phyloP scores from a whole-genome alignment of 2,329 filamentous ascomycete genomes.

The Ophiostoma angusticollis region DNA sequence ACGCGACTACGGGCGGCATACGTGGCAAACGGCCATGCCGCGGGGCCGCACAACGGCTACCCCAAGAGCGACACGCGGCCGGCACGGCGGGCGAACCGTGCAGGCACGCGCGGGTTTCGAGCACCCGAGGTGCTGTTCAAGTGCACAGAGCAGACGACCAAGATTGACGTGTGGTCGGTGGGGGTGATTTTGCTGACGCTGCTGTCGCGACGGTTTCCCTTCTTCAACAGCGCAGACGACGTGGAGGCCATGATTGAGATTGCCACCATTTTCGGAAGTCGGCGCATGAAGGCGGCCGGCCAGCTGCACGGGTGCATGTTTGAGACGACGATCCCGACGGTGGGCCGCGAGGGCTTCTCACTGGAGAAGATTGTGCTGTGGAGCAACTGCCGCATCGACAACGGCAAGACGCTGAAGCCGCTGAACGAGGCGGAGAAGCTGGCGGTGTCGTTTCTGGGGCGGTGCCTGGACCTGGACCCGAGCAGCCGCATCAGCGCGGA shows the following conservation, averaged over 20 bases:
- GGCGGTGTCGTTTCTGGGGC: constrained; percentile 57
- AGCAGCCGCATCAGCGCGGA: constrained; percentile 59
- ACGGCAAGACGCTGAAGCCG: constrained; percentile 26
- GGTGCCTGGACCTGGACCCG: constrained; percentile 67
- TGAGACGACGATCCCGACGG: constrained; percentile 83
- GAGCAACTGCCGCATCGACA: constrained; percentile 63
- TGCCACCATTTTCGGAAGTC: constrained; percentile 80
- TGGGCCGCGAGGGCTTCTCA: constrained; percentile 71
- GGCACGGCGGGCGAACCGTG: constrained; percentile 81
- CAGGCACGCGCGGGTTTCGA: constrained; percentile 88
- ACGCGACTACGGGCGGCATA: constrained; percentile 44
- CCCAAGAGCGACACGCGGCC: constrained; percentile 82
- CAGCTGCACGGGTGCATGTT: constrained; percentile 82
- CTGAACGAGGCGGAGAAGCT: constrained; percentile 56
- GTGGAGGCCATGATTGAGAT: constrained; percentile 97
- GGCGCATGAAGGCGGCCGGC: constrained; percentile 71
- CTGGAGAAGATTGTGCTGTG: constrained; percentile 92
- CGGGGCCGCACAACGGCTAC: constrained; percentile 52
- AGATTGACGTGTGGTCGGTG: constrained; percentile 94
- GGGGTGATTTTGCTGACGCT: constrained; percentile 97
- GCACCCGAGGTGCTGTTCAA: constrained; percentile 95
- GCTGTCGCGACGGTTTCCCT: constrained; percentile 82
- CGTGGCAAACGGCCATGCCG: constrained; percentile 32
- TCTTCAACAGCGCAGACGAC: constrained; percentile 98
- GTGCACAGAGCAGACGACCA: constrained; percentile 85